Evolutionary conservation across 192 early-diverging fungal species (phyloP).

Genomic region (Umbelopsis vinacea): DNA sequence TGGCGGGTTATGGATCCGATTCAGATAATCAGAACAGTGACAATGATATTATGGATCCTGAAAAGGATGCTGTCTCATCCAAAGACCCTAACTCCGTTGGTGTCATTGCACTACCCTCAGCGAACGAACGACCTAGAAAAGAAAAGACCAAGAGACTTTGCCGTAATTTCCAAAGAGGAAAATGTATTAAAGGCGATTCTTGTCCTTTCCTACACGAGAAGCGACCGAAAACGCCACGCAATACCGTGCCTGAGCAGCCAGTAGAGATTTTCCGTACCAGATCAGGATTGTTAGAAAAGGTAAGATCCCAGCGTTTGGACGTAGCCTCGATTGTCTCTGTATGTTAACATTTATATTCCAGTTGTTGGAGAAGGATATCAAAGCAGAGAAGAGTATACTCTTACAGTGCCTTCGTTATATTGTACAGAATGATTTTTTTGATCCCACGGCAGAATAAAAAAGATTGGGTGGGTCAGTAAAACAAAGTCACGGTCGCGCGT

Average conservation of each 20-base stretch:
- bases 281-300: slow-evolving; percentile 49
- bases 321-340: too few species aligned
- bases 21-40: slow-evolving; percentile 22
- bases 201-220: slow-evolving; percentile 53
- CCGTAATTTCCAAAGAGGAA: slow-evolving; percentile 49
- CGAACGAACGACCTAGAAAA: slow-evolving; percentile 1
- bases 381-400: slow-evolving; percentile 60
- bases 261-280: slow-evolving; percentile 36
- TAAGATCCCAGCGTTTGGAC: too few species aligned
- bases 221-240: slow-evolving; percentile 34
- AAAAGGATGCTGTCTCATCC: slow-evolving; percentile 51
- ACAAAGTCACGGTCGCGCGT: slow-evolving; percentile 2
- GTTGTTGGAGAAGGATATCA: slow-evolving; percentile 64
- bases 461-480: background rate
- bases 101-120: slow-evolving; percentile 30
- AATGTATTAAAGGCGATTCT: slow-evolving; percentile 45
- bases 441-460: background rate
- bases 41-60: slow-evolving; percentile 49
- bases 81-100: slow-evolving; percentile 50
- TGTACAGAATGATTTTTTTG: slow-evolving; percentile 59
- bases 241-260: slow-evolving; percentile 24
- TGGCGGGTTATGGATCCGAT: slow-evolving; percentile 42
- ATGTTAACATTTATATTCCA: slow-evolving; percentile 23
- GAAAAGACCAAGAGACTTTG: slow-evolving; percentile 33
- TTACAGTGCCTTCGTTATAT: slow-evolving; percentile 69